Base-by-base conservation (phyloP, 2,329 filamentous ascomycete species). In the Colletotrichum orchidophilum region DNA sequence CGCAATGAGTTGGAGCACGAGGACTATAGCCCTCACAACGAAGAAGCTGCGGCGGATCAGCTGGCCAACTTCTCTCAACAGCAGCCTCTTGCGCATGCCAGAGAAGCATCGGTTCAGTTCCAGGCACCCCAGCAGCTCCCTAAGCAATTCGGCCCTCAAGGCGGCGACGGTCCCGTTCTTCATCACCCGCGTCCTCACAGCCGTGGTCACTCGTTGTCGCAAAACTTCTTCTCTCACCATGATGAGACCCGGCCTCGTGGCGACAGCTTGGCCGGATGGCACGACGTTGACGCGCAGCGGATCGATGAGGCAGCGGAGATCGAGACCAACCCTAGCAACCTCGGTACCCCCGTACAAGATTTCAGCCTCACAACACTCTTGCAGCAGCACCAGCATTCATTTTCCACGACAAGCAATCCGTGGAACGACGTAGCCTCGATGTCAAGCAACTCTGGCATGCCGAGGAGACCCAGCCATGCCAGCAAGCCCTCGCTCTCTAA, bases 1-100 rank as follows among this genome's bases (percentile, higher is more conserved):
- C 91, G 94, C 62, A 91, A 92, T 64, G 92, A 96, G 76, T 85
- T 96, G 59, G 92, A 95, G 71, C 92, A 95, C 75, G 92, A 93
- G 66, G 93, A 94, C 74, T 92, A 94, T 77, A 93, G 90, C 76
- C 92, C 91, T 2, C 90, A 91, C 60, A 84, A 87, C 50, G 82
- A 84, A 58, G 35, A 81, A 80, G 42, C 77, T 77, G 64, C 70
- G 71, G 66, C 35, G 13, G 50, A 71, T 46, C 70, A 62, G 24
- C 27, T 58, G 6, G 63, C 58, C 4, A 46, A 60, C 9, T 49
- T 63, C 24, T 58, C 70, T 18, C 57, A 60, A 26, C 65, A 65
- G 4, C 74, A 54, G 73, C 73, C 69, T 55, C 72, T 74, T 49
- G 75, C 77, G 11, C 86, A 88, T 69, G 78, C 77, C 1, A 81